Base-by-base conservation (phyloP, 1,284 basidiomycete genomes). In the Ustilago tritici region DNA sequence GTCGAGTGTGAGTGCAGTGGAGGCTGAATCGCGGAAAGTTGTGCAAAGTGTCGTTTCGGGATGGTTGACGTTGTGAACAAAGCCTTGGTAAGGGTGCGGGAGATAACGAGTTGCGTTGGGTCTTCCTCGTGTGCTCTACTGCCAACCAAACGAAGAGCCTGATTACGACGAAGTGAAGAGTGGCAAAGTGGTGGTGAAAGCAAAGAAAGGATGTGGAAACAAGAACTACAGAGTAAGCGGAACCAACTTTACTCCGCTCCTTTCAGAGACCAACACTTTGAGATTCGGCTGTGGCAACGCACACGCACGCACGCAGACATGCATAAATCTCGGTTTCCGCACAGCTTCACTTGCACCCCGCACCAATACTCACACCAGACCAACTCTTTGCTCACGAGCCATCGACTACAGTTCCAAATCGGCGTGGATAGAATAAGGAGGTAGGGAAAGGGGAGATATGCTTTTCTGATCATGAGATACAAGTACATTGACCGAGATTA, bases 301-400 rank as follows among this genome's bases (percentile, higher is more conserved):
- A 49, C 60, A 56, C 53, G 35, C 65, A 62, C 56, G 43, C 50
- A 59, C 12, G 41, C 59, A 59, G 50, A 15, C 53, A 31, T 7
- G 31, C 36, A 11, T 15, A 31, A 23, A 31, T 17, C 6, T 7
- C n/a, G 8, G n/a, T 32, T 49, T 14, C 47, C n/a, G 47, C 23
- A 57, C 55, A 34, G 46, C 34, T 59, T 34, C 32, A 19, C 43
- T 19, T 19, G n/a, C 43, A 46, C n/a, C 7, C 14, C n/a, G 7
- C 4, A 38, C 36, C 36, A 38, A 47, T 14, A 19, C 23, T 19
- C 46, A n/a, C n/a, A 1, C 3, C n/a, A 47, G 23, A 28, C 23
- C 23, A 28, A 28, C 23, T 28, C 23, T 28, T 43, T 12, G 40
- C 2, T 43, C 12, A 15, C 3, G 3, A 28, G 23, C 23, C 23